Base-by-base conservation (phyloP, 768 basidiomycete species). In the Rhizopogon vinicolor region DNA sequence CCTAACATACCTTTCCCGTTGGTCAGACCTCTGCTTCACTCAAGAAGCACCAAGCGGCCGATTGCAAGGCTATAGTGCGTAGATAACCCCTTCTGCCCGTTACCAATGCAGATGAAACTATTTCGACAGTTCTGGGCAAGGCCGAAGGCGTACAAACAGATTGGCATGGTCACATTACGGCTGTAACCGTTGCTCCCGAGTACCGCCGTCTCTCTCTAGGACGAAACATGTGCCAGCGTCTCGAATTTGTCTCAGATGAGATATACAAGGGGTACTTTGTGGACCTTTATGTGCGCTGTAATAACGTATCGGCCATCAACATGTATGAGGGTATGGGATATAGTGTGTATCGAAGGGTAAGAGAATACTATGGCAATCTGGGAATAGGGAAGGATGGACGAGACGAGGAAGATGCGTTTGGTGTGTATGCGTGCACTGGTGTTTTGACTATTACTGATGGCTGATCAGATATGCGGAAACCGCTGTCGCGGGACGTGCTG, bases 251-350 rank as follows among this genome's bases (percentile, higher is more conserved):
- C 7, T 92, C 91, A 1, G 87, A 94, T 68, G 79, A 85, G 56
- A 79, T 78, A 25, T 90, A 93, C 76, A 82, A 82, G 58, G 91
- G 86, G 3, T 90, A 84, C 79, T 98, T 96, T 64, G 93, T 98
- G 46, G 97, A 98, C 71, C 81, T 99, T 19, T 98, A 93, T 67
- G 96, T 98, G 54, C 84, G 97, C 51, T 93, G 91, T 63, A 86
- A 86, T 56, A 97, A 96, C 62, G 63, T 71, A 2, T 76, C 93
- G 19, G 97, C 96, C 18, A 91, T 96, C 56, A 78, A 75, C 18
- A 89, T 99, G 88, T 98, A 98, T 65, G 93, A 98, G 68, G 80
- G 84, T 41, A 74, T 98, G 66, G 95, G 92, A 10, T 99, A 99
- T 63, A 92, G 89, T 64, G 93, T 98, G 12, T 98, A 89, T 71